phyloP scores from a whole-genome alignment of 257 asterid genomes.

The Solanum chmielewskii region DNA sequence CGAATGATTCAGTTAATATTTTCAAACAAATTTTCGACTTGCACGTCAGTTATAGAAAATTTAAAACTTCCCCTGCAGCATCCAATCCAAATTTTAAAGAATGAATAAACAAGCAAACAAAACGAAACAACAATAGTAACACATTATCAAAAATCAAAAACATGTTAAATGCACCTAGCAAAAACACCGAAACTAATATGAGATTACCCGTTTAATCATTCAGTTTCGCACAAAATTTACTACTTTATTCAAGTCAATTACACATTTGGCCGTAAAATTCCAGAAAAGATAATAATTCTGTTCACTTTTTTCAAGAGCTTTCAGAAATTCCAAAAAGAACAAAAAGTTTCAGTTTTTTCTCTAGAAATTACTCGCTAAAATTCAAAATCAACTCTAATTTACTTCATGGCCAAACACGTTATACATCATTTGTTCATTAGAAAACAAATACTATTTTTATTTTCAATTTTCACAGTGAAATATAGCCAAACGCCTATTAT shows the following conservation, averaged over 20 bases:
- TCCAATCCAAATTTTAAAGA: no score
- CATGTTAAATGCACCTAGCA: not conserved
- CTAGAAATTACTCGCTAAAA: not conserved
- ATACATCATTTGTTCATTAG: not conserved
- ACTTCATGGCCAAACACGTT: not conserved
- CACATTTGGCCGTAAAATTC: not conserved
- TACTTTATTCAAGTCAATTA: not conserved
- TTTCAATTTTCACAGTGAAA: not conserved
- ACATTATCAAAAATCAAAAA: no score
- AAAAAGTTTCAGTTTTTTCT: not conserved
- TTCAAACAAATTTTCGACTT: no score
- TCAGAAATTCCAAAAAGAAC: not conserved
- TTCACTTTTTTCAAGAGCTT: rapidly evolving
- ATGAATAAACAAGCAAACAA: no score
- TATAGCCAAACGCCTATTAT: not conserved
- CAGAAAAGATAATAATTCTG: not conserved
- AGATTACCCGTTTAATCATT: not conserved
- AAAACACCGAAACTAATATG: not conserved
- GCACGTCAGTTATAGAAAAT: no score
- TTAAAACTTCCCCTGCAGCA: no score
- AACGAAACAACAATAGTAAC: no score
- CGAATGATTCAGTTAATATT: no score
- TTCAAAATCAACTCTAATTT: not conserved
- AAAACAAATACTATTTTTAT: not conserved
- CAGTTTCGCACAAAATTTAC: not conserved